Base-by-base conservation (phyloP, 192 early-diverging fungal genomes). In the Umbelopsis vinacea region DNA sequence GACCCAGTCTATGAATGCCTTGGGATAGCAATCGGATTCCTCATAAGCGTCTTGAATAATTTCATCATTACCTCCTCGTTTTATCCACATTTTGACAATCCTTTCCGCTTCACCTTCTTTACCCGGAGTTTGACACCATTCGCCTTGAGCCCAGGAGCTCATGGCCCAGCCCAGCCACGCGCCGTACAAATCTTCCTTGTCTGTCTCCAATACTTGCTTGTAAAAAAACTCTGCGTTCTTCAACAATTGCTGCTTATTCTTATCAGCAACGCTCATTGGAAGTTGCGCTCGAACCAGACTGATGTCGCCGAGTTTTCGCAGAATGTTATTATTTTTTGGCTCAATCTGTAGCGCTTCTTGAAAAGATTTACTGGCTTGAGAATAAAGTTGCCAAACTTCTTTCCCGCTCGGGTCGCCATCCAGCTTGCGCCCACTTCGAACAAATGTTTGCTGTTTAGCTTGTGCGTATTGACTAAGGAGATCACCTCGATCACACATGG, bases 21-120 rank as follows among this genome's bases (percentile, higher is more conserved):
- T 54, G 68, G 72, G 74, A 55, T 72, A 54, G 21, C 21, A 33
- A n/a, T 76, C 75, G 35, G 66, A 71, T 15, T 80, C 72, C 22
- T 71, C 79, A 43, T 69, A 63, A 2, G 72, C 22, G 6, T 52
- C 38, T 19, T 63, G 63, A 24, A 80, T 71, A 29, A 80, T 46
- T 22, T 70, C 68, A 1, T 48, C 66, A 47, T 68, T 46, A 3
- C 74, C 79, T 4, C 79, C 79, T 38, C 71, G 89, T 26, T 76
- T 94, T 22, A 78, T 89, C 79, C 90, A 90, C 12, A 86, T 86
- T 5, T 73, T 89, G 4, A 85, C 87, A 52, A 90, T 88, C 46
- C 93, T 88, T 81, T 89, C 86, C 72, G 85, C 84, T 63, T 87
- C 90, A 23, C 77, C 81, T 0, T 82, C 82, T 10, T 83, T 86